Evolutionary conservation across 169 alveolate genomes (phyloP).

Genomic region (Plasmodium yoelii): DNA sequence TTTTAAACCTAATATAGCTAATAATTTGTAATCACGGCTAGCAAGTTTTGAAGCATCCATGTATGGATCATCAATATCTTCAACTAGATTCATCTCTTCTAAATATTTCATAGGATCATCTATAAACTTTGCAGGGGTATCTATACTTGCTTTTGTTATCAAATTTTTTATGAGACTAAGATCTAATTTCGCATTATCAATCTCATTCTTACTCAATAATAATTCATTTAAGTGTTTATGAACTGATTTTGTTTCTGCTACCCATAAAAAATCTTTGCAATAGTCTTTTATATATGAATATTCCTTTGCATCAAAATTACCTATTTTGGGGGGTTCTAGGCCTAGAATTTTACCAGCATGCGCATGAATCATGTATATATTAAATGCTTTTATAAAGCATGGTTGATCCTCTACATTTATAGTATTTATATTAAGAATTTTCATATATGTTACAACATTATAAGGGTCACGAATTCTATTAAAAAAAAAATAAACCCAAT

Average conservation of each 20-base stretch:
- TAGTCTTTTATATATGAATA: neutral
- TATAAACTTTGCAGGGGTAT: constrained; percentile 7
- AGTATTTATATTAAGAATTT: neutral
- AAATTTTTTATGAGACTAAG: neutral
- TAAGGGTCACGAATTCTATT: constrained; percentile 15
- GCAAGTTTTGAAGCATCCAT: neutral
- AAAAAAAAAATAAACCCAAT: constrained; percentile 60
- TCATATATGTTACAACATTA: constrained; percentile 27
- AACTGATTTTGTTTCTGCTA: constrained; percentile 3
- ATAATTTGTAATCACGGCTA: constrained; percentile 37
- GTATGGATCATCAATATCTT: neutral
- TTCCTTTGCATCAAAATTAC: no score
- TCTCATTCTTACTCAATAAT: constrained; percentile 7
- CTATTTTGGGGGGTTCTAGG: no score
- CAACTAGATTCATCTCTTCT: neutral
- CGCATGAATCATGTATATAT: constrained; percentile 28
- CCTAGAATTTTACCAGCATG: constrained; percentile 5
- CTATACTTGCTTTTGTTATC: neutral
- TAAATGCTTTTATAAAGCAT: constrained; percentile 40
- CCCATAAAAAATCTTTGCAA: constrained; percentile 8
- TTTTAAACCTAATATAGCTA: constrained; percentile 20
- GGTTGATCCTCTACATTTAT: constrained; percentile 22
- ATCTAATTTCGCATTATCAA: constrained; percentile 4
- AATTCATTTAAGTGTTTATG: neutral
- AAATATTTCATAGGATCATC: constrained; percentile 1